Base-by-base conservation (phyloP, 768 basidiomycete species). In the Lactarius trivialis region DNA sequence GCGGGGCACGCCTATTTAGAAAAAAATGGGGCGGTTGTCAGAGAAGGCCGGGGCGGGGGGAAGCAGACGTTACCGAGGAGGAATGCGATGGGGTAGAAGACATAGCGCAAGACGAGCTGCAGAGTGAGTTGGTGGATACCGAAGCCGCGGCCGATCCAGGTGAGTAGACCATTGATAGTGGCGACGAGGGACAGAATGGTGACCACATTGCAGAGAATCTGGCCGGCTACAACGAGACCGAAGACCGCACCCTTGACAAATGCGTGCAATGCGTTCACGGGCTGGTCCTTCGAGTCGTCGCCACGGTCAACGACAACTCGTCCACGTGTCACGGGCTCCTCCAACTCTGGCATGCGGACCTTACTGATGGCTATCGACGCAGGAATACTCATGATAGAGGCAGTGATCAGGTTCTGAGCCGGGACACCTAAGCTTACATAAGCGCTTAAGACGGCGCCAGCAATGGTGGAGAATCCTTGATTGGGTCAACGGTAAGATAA, bases 311-410 rank as follows among this genome's bases (percentile, higher is more conserved):
- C 80, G 55, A 88, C 82, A 60, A 94, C 81, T 36, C 77, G 82
- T 14, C 93, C 93, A 36, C 89, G 87, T 33, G 93, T 94, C 49
- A 93, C 82, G 32, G 93, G 93, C 66, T 89, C 89, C 21, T 93
- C 93, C 30, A 79, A 72, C 75, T 96, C 93, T 0, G 93, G 93
- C 36, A 86, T 67, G 49, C 93, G 89, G 68, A 95, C 78, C 75
- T 96, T 96, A 71, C 86, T 89, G 69, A 96, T 93, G 2, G 93
- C 83, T 71, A 96, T 94, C 15, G 92, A 93, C 0, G 93, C 94
- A 21, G 94, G 94, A 64, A 97, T 96, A 72, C 87, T 89, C 93
- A 96, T 96, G 62, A 95, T 88, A 8, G 91, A 92, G 6, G 93
- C 88, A 2, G 93, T 94, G 68, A 93, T 78, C 26, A 93, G 78